Evolutionary conservation across 2,329 filamentous ascomycete species (phyloP), one percentile per base, ranked within the genome.

Genomic region (Colletotrichum karsti): DNA sequence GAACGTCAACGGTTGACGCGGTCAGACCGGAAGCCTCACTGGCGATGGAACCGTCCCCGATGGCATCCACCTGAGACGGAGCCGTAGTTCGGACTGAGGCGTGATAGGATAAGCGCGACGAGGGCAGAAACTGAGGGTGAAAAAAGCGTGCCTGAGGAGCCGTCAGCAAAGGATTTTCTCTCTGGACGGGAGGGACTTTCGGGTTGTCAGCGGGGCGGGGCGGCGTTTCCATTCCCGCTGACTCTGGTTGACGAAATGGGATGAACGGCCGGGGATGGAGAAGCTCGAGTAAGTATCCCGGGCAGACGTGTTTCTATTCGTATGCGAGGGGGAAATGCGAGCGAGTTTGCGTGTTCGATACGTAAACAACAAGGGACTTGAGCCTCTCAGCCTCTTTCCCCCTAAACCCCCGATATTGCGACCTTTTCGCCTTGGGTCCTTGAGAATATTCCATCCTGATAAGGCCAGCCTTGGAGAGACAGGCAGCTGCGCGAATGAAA

Each of bases 121-220:
- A 44, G 20, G 3, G 24, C 28, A 50, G 46, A 13, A n/a, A n/a
- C n/a, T n/a, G n/a, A 22, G 22, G 46, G 22, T 35, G 33, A 35
- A 35, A 35, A 20, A n/a, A 35, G 10, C 15, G 33, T 35, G 15
- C 33, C 33, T 35, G 39, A 41, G 15, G 59, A 26, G 10, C 59
- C n/a, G 24, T 59, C 35, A 65, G 55, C 62, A 48, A 39, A 24
- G 26, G 37, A 37, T 13, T 3, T 62, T 48, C 20, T 26, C 26
- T 26, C 18, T 59, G 42, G 18, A 12, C 18, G 42, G 18, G 26
- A 8, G 6, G 33, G 18, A 42, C n/a, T n/a, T n/a, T n/a, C n/a
- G n/a, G n/a, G n/a, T n/a, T 24, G 22, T 39, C 46, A 33, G 59
- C 64, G 51, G 64, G 42, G 64, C 51, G 59, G 63, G 63, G 50